Evolutionary conservation across 2,329 filamentous ascomycete species (phyloP).

Genomic region (Aureobasidium subglaciale): DNA sequence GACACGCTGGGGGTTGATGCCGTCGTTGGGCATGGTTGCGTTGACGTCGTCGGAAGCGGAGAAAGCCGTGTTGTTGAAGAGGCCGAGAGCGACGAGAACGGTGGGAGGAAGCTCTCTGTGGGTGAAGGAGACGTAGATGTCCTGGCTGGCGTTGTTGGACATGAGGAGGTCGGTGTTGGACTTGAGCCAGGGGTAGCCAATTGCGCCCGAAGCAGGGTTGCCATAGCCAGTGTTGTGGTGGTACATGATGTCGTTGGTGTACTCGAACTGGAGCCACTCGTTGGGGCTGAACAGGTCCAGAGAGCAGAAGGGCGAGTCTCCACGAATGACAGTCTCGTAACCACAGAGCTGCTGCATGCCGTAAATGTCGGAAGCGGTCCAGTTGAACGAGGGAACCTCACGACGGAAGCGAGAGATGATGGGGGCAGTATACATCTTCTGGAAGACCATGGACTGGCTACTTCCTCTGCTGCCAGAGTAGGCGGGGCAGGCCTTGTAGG

Average conservation of each 20-base stretch:
- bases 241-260: slow-evolving; percentile 61
- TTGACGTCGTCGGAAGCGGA: slow-evolving; percentile 49
- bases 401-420: slow-evolving; percentile 52
- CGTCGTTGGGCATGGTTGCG: slow-evolving; percentile 56
- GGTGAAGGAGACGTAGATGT: slow-evolving; percentile 62
- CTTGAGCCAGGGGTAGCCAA: slow-evolving; percentile 62
- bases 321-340: slow-evolving; percentile 62
- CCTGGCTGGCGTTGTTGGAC: slow-evolving; percentile 38
- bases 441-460: slow-evolving; percentile 43
- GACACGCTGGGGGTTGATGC: slow-evolving; percentile 55
- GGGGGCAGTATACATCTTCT: slow-evolving; percentile 52
- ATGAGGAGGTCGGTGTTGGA: slow-evolving; percentile 46
- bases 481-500: slow-evolving; percentile 57
- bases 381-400: slow-evolving; percentile 53
- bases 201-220: slow-evolving; percentile 47
- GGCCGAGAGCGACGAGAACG: slow-evolving; percentile 58
- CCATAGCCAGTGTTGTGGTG: slow-evolving; percentile 64
- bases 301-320: slow-evolving; percentile 56
- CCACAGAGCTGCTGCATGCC: slow-evolving; percentile 65
- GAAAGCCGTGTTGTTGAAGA: slow-evolving; percentile 61
- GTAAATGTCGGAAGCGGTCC: slow-evolving; percentile 55
- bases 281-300: slow-evolving; percentile 52
- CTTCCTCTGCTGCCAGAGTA: slow-evolving; percentile 54
- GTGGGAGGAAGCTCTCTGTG: slow-evolving; percentile 63
- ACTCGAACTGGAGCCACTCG: slow-evolving; percentile 59